Base-by-base conservation (phyloP, 2,329 filamentous ascomycete species). In the Dactylella cylindrospora region DNA sequence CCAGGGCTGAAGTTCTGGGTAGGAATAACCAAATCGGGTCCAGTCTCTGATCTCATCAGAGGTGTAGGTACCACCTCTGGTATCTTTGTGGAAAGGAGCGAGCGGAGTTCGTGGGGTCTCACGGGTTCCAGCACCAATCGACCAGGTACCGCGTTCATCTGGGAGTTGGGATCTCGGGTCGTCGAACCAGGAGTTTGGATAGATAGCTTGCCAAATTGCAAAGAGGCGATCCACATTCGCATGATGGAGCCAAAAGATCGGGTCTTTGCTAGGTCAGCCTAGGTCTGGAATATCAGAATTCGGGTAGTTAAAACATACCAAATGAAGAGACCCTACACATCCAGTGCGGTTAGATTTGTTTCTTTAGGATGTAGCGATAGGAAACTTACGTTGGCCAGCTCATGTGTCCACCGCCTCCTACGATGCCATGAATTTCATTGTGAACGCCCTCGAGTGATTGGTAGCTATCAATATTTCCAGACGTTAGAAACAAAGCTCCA, bases 371-470 rank as follows among this genome's bases (percentile, higher is more conserved):
- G 78, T 68, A n/a, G 66, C 62, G 29, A 76, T 75, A 66, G 79
- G 76, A 19, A 76, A 72, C 17, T 67, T 70, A 65, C 79, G 77
- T 33, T 78, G 73, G 54, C 74, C 77, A 19, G 71, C 64, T 3
- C 74, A 73, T 2, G 64, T 52, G 23, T 67, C 71, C n/a, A 70
- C 68, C 44, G 70, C 59, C 59, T 22, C 69, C 67, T 22, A 66
- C 49, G 20, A 67, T 47, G 7, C 60, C 60, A 66, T 86, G 83
- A 33, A 86, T 76, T n/a, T 79, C 77, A 68, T 85, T 82, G 67
- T 86, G 83, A 2, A 86, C 72, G 0, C 80, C 78, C 70, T 86
- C 83, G 26, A 85, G 72, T 8, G 84, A 87, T 72, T 7, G 74
- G 13, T 61, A 61, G 13, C 55, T 75, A 13, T 73, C 70, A 72